phyloP scores from a whole-genome alignment of 805 yeast species.

The Hyphopichia homilentoma region DNA sequence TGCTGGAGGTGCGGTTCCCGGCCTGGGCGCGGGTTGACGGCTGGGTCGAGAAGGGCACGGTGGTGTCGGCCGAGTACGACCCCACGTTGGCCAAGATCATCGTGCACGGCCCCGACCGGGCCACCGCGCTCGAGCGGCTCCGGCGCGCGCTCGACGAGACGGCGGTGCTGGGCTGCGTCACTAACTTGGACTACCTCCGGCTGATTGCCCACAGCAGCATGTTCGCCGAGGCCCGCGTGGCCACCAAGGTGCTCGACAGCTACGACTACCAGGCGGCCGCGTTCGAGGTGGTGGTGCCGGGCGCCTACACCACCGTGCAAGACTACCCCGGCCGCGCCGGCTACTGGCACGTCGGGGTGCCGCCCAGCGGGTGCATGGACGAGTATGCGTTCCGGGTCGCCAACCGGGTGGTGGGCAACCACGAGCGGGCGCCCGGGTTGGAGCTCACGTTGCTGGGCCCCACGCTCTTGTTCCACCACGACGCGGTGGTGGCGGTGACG shows the following conservation, averaged over 20 bases:
- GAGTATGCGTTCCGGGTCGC: slow-evolving; percentile 85
- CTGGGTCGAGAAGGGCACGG: slow-evolving; percentile 90
- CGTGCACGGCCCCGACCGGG: slow-evolving; percentile 87
- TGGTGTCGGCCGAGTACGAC: slow-evolving; percentile 87
- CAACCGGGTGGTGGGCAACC: slow-evolving; percentile 87
- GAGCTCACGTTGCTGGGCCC: slow-evolving; percentile 91
- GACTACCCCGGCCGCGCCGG: slow-evolving; percentile 94
- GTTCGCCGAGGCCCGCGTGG: slow-evolving; percentile 81
- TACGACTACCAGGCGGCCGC: slow-evolving; percentile 79
- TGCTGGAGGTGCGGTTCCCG: slow-evolving; percentile 83
- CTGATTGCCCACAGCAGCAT: slow-evolving; percentile 78
- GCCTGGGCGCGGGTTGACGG: slow-evolving; percentile 90
- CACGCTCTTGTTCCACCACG: slow-evolving; percentile 76
- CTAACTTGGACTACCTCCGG: slow-evolving; percentile 86
- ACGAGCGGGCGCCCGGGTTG: slow-evolving; percentile 76
- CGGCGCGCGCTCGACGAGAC: slow-evolving; percentile 84
- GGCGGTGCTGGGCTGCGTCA: slow-evolving; percentile 79
- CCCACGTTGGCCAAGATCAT: slow-evolving; percentile 95
- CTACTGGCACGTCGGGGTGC: slow-evolving; percentile 92
- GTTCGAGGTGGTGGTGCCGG: slow-evolving; percentile 65
- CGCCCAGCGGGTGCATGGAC: slow-evolving; percentile 99
- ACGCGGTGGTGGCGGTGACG: slow-evolving; percentile 72
- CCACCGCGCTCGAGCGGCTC: slow-evolving; percentile 75
- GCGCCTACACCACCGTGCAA: slow-evolving; percentile 91
- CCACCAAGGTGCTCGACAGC: slow-evolving; percentile 82